Percentiles rank a stretch among this genome's conserved stretches.
Evolutionary conservation across 2,329 filamentous ascomycete species (phyloP).

Genomic region (Geoglossum cookeanum): DNA sequence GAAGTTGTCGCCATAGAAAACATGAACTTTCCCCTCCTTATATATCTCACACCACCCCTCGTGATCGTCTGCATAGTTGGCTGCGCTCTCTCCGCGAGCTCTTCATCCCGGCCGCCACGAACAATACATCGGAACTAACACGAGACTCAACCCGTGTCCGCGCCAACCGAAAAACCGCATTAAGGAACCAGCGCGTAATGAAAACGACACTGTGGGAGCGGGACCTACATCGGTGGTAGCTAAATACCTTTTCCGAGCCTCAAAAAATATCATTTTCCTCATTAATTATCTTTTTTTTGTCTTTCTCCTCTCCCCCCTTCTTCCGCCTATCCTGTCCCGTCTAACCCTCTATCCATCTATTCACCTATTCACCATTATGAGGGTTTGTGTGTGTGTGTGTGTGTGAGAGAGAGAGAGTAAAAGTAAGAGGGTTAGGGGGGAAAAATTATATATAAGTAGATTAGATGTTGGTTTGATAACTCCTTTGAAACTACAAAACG

Average conservation of each 20-base stretch:
- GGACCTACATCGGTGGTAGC: neutral
- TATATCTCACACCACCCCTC: neutral
- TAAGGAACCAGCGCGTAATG: neutral
- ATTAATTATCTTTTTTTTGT: neutral
- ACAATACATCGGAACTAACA: neutral
- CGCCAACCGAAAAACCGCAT: neutral
- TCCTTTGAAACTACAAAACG: too few species aligned
- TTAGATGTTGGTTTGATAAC: too few species aligned
- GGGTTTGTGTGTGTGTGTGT: too few species aligned
- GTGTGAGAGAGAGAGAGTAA: too few species aligned
- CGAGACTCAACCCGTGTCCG: neutral
- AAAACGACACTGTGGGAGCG: neutral
- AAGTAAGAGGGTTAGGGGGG: too few species aligned
- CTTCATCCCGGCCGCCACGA: neutral
- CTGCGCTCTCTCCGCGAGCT: neutral
- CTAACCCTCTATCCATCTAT: too few species aligned
- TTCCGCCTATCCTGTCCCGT: neutral
- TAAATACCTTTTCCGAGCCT: neutral
- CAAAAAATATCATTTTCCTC: too few species aligned
- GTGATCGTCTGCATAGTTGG: neutral
- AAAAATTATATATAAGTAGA: too few species aligned
- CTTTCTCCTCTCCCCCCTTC: neutral
- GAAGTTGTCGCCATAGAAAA: neutral
- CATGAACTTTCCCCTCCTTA: neutral
- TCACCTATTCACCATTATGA: too few species aligned